Evolutionary conservation across 148 eudicot species (phyloP).

Genomic region (Rhododendron simsii): DNA sequence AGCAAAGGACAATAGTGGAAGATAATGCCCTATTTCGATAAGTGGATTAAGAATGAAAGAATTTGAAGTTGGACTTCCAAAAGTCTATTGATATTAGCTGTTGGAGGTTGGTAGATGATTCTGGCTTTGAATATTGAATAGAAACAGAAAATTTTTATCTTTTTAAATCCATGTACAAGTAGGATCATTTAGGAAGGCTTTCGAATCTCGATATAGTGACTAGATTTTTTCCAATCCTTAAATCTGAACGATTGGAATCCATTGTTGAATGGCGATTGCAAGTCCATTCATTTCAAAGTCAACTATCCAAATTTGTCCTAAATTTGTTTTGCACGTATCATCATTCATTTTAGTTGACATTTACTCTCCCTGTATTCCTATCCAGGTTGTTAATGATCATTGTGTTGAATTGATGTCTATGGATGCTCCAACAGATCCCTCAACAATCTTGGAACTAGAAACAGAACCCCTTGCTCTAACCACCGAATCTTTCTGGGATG

Average conservation of each 20-base stretch:
- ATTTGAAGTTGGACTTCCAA: not conserved
- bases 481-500: conserved; percentile 54
- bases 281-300: not conserved
- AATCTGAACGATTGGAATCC: not conserved
- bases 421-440: conserved; percentile 53
- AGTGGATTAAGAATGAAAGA: not conserved
- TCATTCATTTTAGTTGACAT: not conserved
- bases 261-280: not conserved
- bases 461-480: conserved; percentile 34
- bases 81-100: not conserved
- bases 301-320: not conserved
- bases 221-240: not conserved
- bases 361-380: not conserved
- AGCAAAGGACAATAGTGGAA: not conserved
- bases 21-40: not conserved
- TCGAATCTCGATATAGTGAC: not conserved
- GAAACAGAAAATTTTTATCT: not conserved
- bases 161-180: not conserved
- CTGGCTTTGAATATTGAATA: not conserved
- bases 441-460: conserved; percentile 61
- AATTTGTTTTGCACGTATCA: not conserved
- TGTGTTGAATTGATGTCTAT: conserved; percentile 64
- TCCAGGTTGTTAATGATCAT: conserved; percentile 60
- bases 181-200: not conserved
- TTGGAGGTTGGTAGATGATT: not conserved